These are phyloP conservation scores for Paraurostyla sp. DNA, from an alignment of 73 alveolate genomes.

Conservation along the genomic window DNA sequence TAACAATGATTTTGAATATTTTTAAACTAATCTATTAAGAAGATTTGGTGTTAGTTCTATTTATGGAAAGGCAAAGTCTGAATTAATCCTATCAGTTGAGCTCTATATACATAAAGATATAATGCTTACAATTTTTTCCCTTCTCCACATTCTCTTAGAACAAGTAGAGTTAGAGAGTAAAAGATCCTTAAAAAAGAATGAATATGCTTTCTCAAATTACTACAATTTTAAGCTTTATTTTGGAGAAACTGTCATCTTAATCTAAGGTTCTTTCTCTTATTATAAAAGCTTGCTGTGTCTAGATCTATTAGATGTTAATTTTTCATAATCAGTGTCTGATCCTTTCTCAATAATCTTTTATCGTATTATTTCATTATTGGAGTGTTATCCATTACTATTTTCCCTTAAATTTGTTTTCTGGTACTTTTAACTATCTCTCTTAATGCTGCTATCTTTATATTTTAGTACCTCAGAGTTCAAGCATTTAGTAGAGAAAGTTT, in stretches of 20 bases:
- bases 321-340: not conserved
- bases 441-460: not conserved
- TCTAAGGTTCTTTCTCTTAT: not conserved
- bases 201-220: not conserved
- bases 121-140: slow-evolving; percentile 11
- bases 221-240: not conserved
- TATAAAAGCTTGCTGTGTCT: not conserved
- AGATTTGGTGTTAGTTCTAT: not conserved
- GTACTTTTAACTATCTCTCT: not conserved
- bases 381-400: not conserved
- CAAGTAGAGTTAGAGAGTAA: not conserved
- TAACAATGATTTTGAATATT: slow-evolving; percentile 2
- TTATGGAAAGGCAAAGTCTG: not conserved
- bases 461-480: not conserved
- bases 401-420: not conserved
- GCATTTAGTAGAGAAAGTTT: not conserved
- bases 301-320: not conserved
- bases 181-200: not conserved
- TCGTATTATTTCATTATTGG: not conserved
- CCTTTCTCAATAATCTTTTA: not conserved
- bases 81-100: slow-evolving; percentile 8
- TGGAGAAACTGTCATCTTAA: not conserved
- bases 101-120: not conserved
- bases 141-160: slow-evolving; percentile 32
- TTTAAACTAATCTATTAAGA: not conserved